Base-by-base conservation (phyloP, 495 filamentous ascomycete species). In the Terfezia boudieri region DNA sequence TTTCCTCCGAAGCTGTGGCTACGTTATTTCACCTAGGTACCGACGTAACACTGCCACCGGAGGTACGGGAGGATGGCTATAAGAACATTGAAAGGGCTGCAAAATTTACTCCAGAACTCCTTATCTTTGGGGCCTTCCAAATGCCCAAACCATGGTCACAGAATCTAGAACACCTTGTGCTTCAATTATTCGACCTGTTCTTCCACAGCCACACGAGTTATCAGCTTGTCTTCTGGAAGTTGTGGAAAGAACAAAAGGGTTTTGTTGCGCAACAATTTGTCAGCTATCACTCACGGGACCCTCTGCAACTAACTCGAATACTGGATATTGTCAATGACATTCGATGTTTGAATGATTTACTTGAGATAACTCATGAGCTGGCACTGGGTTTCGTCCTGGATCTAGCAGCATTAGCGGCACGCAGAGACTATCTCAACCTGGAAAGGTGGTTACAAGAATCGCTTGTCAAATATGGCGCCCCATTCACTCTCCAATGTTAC, bases 331-430 rank as follows among this genome's bases (percentile, higher is more conserved):
- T 60, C 9, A 60, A 65, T 55, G 63, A 65, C 9, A 53, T 65
- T n/a, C 59, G 63, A 17, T 65, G 62, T 50, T 54, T 65, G 32
- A 64, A 55, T 37, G 63, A 65, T 38, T 49, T 65, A 17, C 49
- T 65, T 35, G 60, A 65, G 38, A 55, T 12, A 12, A 51, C 49
- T 51, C 49, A 51, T 16, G n/a, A 51, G 26, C 5, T 26, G 12
- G 61, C 59, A 49, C 55, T 62, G 8, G 82, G 79, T 0, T 83
- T 98, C 61, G 83, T 84, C 10, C 76, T 94, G 50, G 90, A 99
- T 67, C 76, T 99, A 53, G 83, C 85, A 11, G 82, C 87, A 35
- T 73, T 86, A 36, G 87, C 86, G n/a, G 86, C 94, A 67, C 80
- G 83, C 5, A 82, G 82, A 58, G 79, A 79, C 11, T 71, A 78